Evolutionary conservation across 2,329 filamentous ascomycete genomes (phyloP).

Genomic region (Ophiostoma sp.): DNA sequence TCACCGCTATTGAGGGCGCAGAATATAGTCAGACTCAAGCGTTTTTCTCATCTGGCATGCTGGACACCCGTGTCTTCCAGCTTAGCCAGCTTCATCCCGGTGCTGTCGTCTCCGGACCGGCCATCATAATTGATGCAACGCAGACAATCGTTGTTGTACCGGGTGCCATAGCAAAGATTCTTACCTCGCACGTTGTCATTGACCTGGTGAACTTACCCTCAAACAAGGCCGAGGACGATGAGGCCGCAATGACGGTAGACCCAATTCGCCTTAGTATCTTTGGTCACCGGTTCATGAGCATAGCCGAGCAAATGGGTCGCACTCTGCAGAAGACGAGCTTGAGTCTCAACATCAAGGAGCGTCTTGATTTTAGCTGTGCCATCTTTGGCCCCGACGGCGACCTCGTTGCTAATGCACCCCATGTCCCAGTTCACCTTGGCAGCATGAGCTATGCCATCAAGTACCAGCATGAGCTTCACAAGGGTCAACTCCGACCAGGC

Average conservation of each 20-base stretch:
- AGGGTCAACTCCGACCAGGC: constrained; percentile 65
- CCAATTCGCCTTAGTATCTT: constrained; percentile 75
- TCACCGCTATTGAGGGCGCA: not conserved
- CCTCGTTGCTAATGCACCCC: constrained; percentile 72
- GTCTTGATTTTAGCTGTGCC: constrained; percentile 77
- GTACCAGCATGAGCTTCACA: constrained; percentile 2
- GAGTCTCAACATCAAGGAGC: constrained; percentile 78
- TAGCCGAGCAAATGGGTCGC: constrained; percentile 78
- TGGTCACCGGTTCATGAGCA: constrained; percentile 77
- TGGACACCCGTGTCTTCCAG: constrained; percentile 71
- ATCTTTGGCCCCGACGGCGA: constrained; percentile 70
- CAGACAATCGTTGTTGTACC: constrained; percentile 90
- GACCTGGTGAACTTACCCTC: constrained; percentile 48
- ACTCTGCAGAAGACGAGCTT: constrained; percentile 69
- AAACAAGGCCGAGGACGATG: constrained; percentile 40
- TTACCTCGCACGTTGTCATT: constrained; percentile 83
- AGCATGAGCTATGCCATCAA: constrained; percentile 71
- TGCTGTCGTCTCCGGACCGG: constrained; percentile 68
- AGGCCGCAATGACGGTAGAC: constrained; percentile 49
- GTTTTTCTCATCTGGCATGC: constrained; percentile 46
- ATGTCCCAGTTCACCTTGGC: constrained; percentile 73
- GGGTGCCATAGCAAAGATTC: constrained; percentile 66
- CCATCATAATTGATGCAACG: constrained; percentile 78
- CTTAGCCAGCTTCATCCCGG: constrained; percentile 67
- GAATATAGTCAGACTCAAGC: not conserved